Base-by-base conservation (phyloP, 202 grass and related monocot genomes). In the Panicum virgatum region DNA sequence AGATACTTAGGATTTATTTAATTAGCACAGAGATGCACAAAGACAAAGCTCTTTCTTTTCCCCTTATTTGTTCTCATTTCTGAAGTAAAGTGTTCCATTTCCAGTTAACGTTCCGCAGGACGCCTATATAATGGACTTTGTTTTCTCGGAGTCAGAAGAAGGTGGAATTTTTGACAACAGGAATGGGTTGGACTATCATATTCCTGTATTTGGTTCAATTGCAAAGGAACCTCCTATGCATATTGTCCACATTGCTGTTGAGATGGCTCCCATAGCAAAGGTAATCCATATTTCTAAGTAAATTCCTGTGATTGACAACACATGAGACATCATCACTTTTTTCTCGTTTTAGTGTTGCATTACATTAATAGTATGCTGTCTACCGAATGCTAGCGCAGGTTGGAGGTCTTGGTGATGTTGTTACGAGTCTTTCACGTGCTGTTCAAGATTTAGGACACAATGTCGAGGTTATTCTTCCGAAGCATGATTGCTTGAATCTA, bases 201-300 rank as follows among this genome's bases (percentile, higher is more conserved):
- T 97, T 87, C 95, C 88, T 66, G 80, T 98, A 72, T 88, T 60
- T 58, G 88, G 85, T 84, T 84, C 90, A 58, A 72, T 68, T 68
- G 82, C 30, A 38, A 98, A 92, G 58, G 92, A 98, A 62, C 80
- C 86, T 54, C 80, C 90, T 11, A 91, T 91, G 86, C 90, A 94
- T 83, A 93, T 98, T 84, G 84, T 98, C 58, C 95, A 98, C 71
- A 86, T 98, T 79, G 86, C 92, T 37, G 92, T 93, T 23, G 95
- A 98, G 78, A 98, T 98, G 92, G 95, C 95, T 44, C 95, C 95
- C 23, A 86, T 98, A 71, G 95, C 95, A 84, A 98, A 98, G 90
- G 95, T 94, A 77, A 88, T 70, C 20, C 51, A 62, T 79, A 72
- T 80, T 64, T 83, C 8, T 23, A 62, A 83, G 47, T 77, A 52